A percentile compares a stretch with the other conserved stretches of the same genome.
Evolutionary conservation across 2,329 filamentous ascomycete genomes (phyloP).

Genomic region (Sclerotinia sclerotiorum): DNA sequence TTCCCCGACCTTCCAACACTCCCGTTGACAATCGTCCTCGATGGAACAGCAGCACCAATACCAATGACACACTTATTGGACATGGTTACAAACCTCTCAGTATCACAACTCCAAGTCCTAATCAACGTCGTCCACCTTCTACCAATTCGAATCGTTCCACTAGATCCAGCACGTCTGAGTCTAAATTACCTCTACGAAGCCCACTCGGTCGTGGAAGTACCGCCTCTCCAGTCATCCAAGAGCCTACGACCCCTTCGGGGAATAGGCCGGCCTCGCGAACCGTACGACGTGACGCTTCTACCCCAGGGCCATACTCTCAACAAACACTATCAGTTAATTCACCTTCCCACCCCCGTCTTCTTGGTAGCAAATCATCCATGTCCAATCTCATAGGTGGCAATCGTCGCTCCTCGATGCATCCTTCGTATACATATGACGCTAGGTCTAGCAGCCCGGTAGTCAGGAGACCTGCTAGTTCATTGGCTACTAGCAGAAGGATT

Average conservation of each 20-base stretch:
- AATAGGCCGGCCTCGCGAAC: conserved; percentile 40
- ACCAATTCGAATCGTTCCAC: conserved; percentile 31
- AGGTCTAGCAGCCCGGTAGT: conserved; percentile 34
- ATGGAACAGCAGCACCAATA: conserved; percentile 71
- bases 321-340: conserved; percentile 45
- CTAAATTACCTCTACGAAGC: conserved; percentile 40
- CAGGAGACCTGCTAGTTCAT: conserved; percentile 56
- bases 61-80: conserved; percentile 61
- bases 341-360: conserved; percentile 42
- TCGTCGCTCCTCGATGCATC: conserved; percentile 56
- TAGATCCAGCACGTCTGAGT: conserved; percentile 28
- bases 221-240: conserved; percentile 34
- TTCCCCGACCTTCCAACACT: conserved; percentile 47
- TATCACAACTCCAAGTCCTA: conserved; percentile 46
- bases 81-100: conserved; percentile 66
- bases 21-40: conserved; percentile 61
- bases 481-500: conserved; percentile 52
- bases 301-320: conserved; percentile 53
- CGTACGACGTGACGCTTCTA: conserved; percentile 55
- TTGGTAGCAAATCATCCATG: conserved; percentile 46
- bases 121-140: conserved; percentile 33
- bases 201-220: conserved; percentile 37
- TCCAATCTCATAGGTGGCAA: conserved; percentile 43
- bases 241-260: conserved; percentile 34
- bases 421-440: conserved; percentile 42